Evolutionary conservation across 148 eudicot species (phyloP).

Genomic region (Limonium bicolor): DNA sequence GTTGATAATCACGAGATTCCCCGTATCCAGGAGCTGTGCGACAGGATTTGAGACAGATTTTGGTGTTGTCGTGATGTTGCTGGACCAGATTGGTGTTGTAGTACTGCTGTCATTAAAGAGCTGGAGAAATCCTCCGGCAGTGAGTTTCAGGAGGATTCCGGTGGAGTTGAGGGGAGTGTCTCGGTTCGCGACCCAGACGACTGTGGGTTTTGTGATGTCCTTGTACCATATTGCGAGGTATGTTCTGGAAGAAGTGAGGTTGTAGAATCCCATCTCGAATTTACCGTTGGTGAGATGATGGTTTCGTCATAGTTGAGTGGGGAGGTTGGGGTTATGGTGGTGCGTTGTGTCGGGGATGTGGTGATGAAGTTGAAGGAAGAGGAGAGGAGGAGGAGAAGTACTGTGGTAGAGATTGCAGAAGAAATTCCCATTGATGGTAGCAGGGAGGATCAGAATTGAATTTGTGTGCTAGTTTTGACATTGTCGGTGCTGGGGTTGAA

Average conservation of each 20-base stretch:
- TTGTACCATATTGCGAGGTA: conserved; percentile 13
- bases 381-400: background rate
- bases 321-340: background rate
- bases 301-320: conserved; percentile 6
- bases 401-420: no score
- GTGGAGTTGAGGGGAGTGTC: conserved; percentile 8
- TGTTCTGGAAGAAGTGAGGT: background rate
- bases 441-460: no score
- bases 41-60: background rate
- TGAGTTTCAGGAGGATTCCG: conserved; percentile 7
- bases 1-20: conserved; percentile 24
- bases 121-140: background rate
- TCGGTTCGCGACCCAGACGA: conserved; percentile 12
- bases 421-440: no score
- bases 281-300: background rate
- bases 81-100: conserved; percentile 1
- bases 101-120: background rate
- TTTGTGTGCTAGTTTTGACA: no score
- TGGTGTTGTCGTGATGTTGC: background rate
- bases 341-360: conserved; percentile 12
- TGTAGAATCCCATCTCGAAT: conserved; percentile 10
- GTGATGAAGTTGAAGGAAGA: conserved; percentile 13
- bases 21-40: conserved; percentile 6
- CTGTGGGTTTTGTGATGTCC: conserved; percentile 2
- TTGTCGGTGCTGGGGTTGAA: no score